phyloP scores from a whole-genome alignment of 139 green algal genomes.

The Desmodesmus armatus region DNA sequence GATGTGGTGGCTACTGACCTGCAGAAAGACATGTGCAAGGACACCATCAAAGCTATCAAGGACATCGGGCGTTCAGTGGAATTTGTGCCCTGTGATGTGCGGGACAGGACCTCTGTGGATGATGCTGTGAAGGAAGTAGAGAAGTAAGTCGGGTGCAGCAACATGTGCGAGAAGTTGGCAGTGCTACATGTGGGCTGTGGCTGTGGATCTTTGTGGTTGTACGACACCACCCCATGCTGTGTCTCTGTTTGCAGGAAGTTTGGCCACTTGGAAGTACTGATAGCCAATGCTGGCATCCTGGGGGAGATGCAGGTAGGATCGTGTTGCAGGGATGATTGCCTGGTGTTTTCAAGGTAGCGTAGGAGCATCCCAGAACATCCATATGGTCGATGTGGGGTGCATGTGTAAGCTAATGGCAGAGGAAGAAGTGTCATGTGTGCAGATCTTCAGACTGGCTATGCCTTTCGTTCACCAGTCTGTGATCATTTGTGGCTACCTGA shows the following conservation, averaged over 20 bases:
- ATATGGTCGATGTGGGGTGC: too few species aligned
- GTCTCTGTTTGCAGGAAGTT: not conserved
- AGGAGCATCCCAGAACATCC: too few species aligned
- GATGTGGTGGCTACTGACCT: slow-evolving; percentile 46
- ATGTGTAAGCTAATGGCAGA: too few species aligned
- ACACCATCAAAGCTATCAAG: not conserved
- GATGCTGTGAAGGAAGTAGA: slow-evolving; percentile 24
- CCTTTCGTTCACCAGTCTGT: too few species aligned
- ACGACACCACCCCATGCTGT: not conserved
- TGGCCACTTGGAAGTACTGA: slow-evolving; percentile 44
- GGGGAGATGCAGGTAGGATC: slow-evolving; percentile 33
- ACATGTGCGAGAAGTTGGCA: not conserved
- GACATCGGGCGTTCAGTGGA: not conserved
- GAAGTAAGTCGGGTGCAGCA: slow-evolving; percentile 24
- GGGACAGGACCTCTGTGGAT: slow-evolving; percentile 31
- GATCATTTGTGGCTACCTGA: too few species aligned
- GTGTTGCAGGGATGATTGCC: too few species aligned
- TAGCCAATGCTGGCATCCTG: slow-evolving; percentile 51
- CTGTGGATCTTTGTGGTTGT: not conserved
- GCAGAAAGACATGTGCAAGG: not conserved
- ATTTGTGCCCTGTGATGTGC: slow-evolving; percentile 39
- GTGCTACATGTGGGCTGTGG: not conserved
- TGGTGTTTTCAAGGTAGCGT: too few species aligned
- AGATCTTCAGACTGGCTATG: too few species aligned
- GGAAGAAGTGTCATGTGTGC: too few species aligned